phyloP scores from a whole-genome alignment of 192 early-diverging fungal genomes.

The Cladochytrium replicatum region DNA sequence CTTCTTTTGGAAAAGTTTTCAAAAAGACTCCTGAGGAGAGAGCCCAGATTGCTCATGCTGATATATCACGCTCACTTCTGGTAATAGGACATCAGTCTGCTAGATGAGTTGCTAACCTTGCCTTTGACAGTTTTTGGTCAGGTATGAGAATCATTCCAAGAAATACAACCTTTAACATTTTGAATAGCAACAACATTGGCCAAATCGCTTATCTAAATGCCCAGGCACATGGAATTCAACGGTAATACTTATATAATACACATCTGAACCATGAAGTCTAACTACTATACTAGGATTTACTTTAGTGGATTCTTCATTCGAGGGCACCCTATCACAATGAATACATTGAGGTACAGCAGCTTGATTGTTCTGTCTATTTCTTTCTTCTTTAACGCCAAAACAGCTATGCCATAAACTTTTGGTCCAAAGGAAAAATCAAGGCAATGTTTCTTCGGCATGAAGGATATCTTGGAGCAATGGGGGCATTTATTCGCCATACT shows the following conservation, averaged over 20 bases:
- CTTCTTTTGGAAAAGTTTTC: conserved; percentile 93
- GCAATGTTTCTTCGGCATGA: conserved; percentile 95
- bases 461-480: conserved; percentile 90
- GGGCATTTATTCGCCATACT: conserved; percentile 62
- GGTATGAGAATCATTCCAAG: conserved; percentile 36
- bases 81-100: no score
- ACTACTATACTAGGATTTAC: conserved; percentile 59
- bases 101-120: no score
- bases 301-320: conserved; percentile 97
- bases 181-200: conserved; percentile 88
- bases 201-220: conserved; percentile 98
- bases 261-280: background rate
- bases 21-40: conserved; percentile 62
- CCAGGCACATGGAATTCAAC: conserved; percentile 72
- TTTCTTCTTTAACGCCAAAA: background rate
- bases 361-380: background rate
- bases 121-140: conserved; percentile 65
- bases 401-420: conserved; percentile 88
- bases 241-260: conserved; percentile 1
- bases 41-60: conserved; percentile 56
- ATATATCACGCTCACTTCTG: conserved; percentile 81
- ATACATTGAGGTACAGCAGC: conserved; percentile 60
- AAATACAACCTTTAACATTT: conserved; percentile 2
- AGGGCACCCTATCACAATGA: conserved; percentile 95
- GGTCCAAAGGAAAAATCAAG: conserved; percentile 91